Evolutionary conservation across 2,329 filamentous ascomycete genomes (phyloP).

Genomic region (Emmonsiellopsis sp.): DNA sequence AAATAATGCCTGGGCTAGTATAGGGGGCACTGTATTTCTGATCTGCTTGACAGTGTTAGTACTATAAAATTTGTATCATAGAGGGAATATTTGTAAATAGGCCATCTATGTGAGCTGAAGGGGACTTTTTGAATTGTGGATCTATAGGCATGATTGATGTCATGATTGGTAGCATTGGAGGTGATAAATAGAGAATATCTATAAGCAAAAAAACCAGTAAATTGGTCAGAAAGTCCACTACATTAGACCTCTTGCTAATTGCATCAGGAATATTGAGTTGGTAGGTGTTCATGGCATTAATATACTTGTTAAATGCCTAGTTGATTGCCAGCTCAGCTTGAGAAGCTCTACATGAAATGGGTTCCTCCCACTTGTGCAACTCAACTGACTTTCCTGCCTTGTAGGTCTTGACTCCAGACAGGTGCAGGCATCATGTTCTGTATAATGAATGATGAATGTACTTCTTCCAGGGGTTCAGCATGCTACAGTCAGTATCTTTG

Average conservation of each 20-base stretch:
- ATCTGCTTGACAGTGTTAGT: conserved; percentile 49
- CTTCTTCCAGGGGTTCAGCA: neutral
- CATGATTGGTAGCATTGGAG: conserved; percentile 31
- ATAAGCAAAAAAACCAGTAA: conserved; percentile 33
- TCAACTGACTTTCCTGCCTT: conserved; percentile 25
- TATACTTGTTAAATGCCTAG: conserved; percentile 56
- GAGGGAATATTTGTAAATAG: conserved; percentile 59
- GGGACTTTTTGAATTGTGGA: conserved; percentile 21
- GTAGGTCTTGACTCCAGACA: conserved; percentile 16
- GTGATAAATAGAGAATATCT: conserved; percentile 65
- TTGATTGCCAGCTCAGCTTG: conserved; percentile 49
- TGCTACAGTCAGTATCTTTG: too few species aligned
- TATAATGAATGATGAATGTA: conserved; percentile 9
- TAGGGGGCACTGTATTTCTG: conserved; percentile 70
- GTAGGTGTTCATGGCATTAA: conserved; percentile 50
- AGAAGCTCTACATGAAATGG: conserved; percentile 50
- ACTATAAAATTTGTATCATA: conserved; percentile 47
- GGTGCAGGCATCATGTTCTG: too few species aligned
- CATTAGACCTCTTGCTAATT: conserved; percentile 26
- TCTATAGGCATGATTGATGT: conserved; percentile 20
- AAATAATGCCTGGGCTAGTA: conserved; percentile 32
- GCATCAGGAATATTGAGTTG: conserved; percentile 45
- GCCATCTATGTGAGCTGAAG: conserved; percentile 47
- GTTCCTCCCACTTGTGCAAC: conserved; percentile 50
- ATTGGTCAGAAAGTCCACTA: conserved; percentile 38